These are phyloP conservation scores for Lachancea thermotolerans DNA, from an alignment of 805 yeast species.

Conservation along the genomic window DNA sequence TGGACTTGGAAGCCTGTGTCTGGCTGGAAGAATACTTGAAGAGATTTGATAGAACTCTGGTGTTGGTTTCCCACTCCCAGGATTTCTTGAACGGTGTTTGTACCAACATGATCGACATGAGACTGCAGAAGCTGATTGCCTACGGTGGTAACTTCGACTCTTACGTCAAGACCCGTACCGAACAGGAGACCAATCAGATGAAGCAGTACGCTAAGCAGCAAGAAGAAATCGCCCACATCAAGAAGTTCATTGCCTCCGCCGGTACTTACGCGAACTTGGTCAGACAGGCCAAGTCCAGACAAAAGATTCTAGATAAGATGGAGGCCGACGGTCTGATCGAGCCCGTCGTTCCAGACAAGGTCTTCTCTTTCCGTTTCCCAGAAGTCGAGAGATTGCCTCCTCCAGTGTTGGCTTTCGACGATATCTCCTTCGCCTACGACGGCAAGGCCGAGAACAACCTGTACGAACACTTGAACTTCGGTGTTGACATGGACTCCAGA, in stretches of 20 bases:
- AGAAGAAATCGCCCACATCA: conserved; percentile 96
- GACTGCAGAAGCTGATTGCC: conserved; percentile 62
- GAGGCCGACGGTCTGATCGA: conserved; percentile 97
- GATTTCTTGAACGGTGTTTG: conserved; percentile 99
- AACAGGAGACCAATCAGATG: conserved; percentile 95
- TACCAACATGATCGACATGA: conserved; percentile 96
- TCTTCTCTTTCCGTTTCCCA: conserved; percentile 89
- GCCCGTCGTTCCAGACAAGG: conserved; percentile 88
- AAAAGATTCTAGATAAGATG: conserved; percentile 98
- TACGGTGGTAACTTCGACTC: conserved; percentile 99
- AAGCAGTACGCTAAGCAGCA: conserved; percentile 95
- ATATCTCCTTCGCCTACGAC: conserved; percentile 86
- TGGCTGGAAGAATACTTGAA: conserved; percentile 98
- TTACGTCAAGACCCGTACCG: conserved; percentile 88
- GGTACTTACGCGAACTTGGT: conserved; percentile 99
- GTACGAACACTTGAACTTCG: conserved; percentile 87
- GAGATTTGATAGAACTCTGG: conserved; percentile 87
- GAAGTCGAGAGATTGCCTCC: conserved; percentile 97
- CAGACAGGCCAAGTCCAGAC: conserved; percentile 98
- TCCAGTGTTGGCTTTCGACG: conserved; percentile 95
- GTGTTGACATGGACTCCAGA: conserved; percentile 99
- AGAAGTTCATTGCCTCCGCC: conserved; percentile 97
- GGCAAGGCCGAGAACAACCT: conserved; percentile 78
- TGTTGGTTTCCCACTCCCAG: conserved; percentile 94
- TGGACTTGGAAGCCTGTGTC: conserved; percentile 98